These are phyloP conservation scores for Trichophyton benhamiae DNA, from an alignment of 2,329 filamentous ascomycete species.

Conservation along the genomic window DNA sequence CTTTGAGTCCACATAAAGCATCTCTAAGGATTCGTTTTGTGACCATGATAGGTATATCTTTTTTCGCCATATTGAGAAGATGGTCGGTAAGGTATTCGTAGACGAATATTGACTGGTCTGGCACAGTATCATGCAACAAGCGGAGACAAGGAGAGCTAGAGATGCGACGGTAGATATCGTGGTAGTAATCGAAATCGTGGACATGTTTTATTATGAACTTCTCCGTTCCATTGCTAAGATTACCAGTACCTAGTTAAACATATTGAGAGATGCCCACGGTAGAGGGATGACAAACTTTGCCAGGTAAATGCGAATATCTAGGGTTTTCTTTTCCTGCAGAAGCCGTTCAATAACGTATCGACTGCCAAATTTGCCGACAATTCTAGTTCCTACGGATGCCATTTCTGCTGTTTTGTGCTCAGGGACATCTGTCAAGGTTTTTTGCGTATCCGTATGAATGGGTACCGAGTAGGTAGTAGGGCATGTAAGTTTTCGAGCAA, in stretches of 20 bases:
- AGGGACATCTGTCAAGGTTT: too few relatives aligned
- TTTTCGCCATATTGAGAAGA: slow-evolving; percentile 33
- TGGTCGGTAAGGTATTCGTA: slow-evolving; percentile 35
- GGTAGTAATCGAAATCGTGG: slow-evolving; percentile 6
- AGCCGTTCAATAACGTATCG: slow-evolving; percentile 22
- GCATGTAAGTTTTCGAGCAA: too few relatives aligned
- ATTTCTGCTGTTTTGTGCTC: neutral
- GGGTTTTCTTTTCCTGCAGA: slow-evolving; percentile 1
- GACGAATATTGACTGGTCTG: slow-evolving; percentile 35
- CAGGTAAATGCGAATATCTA: slow-evolving; percentile 3
- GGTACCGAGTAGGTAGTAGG: too few relatives aligned
- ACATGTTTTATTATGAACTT: slow-evolving; percentile 16
- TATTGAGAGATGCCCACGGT: neutral
- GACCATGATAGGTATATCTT: slow-evolving; percentile 26
- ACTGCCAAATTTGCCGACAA: neutral
- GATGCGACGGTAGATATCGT: slow-evolving; percentile 3
- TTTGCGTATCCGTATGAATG: too few relatives aligned
- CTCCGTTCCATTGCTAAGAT: neutral
- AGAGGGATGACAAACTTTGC: neutral
- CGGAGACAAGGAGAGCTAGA: slow-evolving; percentile 15
- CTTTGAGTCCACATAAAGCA: slow-evolving; percentile 27
- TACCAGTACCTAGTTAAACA: neutral
- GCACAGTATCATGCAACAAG: slow-evolving; percentile 31
- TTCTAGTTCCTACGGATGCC: neutral
- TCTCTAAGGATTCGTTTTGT: slow-evolving; percentile 35